Conservation (phyloP, 768 basidiomycete genomes). For the Termitomyces sp. region DNA sequence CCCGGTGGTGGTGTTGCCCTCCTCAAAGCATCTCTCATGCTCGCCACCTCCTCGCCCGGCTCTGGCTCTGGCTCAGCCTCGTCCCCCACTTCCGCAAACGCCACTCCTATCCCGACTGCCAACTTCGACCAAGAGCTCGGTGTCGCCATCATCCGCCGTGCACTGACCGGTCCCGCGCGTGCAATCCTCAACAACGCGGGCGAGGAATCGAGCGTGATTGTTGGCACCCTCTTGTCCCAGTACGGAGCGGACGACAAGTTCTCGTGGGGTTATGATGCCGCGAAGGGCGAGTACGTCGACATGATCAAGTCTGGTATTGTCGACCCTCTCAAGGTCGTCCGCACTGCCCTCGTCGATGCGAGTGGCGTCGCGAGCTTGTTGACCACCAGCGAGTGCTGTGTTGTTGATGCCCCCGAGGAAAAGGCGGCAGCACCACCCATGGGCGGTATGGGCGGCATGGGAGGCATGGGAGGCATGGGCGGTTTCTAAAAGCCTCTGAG, state of each 20-base stretch:
- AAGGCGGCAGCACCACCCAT: slow-evolving; percentile 53
- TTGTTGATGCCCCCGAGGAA: slow-evolving; percentile 89
- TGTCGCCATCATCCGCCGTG: slow-evolving; percentile 86
- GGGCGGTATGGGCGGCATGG: slow-evolving; percentile 35
- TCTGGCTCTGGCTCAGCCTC: slow-evolving; percentile 41
- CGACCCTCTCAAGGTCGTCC: slow-evolving; percentile 93
- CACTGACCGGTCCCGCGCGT: slow-evolving; percentile 76
- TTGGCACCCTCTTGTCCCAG: slow-evolving; percentile 73
- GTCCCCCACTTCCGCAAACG: slow-evolving; percentile 47
- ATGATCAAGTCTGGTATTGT: slow-evolving; percentile 95
- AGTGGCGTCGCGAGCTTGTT: slow-evolving; percentile 89
- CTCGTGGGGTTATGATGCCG: slow-evolving; percentile 85
- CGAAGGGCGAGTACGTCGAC: slow-evolving; percentile 88
- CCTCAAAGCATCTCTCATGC: slow-evolving; percentile 75
- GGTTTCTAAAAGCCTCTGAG: slow-evolving; percentile 20
- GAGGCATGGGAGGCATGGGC: slow-evolving; percentile 39
- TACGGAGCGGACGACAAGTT: slow-evolving; percentile 76
- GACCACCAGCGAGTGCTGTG: slow-evolving; percentile 88
- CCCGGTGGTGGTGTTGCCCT: slow-evolving; percentile 95
- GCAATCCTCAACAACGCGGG: slow-evolving; percentile 93
- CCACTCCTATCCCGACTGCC: slow-evolving; percentile 65
- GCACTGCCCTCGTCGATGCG: slow-evolving; percentile 90
- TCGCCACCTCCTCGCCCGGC: slow-evolving; percentile 51
- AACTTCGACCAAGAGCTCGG: slow-evolving; percentile 99
- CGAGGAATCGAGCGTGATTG: slow-evolving; percentile 90